Evolutionary conservation across 192 early-diverging fungal genomes (phyloP).

Genomic region (Coemansia sp.): DNA sequence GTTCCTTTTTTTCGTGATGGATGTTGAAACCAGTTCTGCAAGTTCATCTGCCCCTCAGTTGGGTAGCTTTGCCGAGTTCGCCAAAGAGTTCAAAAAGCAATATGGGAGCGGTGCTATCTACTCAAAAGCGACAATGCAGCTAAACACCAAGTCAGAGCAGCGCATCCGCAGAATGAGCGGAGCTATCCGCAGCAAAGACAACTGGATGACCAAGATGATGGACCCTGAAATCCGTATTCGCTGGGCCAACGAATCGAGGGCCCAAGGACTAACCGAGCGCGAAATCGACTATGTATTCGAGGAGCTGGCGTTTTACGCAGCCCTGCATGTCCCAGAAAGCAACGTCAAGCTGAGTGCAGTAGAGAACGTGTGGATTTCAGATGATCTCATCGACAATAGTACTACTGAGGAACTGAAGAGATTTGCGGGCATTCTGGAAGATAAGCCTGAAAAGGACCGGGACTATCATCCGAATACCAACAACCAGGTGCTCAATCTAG

Average conservation of each 20-base stretch:
- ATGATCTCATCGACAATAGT: conserved; percentile 25
- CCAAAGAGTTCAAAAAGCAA: not conserved
- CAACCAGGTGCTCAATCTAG: conserved; percentile 55
- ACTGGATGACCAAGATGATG: conserved; percentile 46
- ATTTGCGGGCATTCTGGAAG: conserved; percentile 35
- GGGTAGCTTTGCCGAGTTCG: conserved; percentile 11
- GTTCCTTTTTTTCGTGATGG: not conserved
- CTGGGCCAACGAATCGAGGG: conserved; percentile 24
- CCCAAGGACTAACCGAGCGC: conserved; percentile 31
- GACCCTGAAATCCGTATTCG: conserved; percentile 26
- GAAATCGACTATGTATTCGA: conserved; percentile 49
- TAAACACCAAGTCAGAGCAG: conserved; percentile 29
- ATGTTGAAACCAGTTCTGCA: not conserved
- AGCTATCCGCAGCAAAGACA: conserved; percentile 52
- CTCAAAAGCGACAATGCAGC: not conserved
- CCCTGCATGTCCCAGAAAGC: conserved; percentile 25
- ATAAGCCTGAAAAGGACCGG: conserved; percentile 23
- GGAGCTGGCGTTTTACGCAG: conserved; percentile 44
- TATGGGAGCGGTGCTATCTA: conserved; percentile 17
- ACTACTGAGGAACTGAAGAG: conserved; percentile 22
- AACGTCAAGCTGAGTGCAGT: conserved; percentile 25
- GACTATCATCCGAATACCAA: conserved; percentile 54
- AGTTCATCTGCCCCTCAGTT: not conserved
- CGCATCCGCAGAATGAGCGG: conserved; percentile 36
- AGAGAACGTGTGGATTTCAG: conserved; percentile 41